phyloP scores from a whole-genome alignment of 306 rosid species.

The Delonix regia region DNA sequence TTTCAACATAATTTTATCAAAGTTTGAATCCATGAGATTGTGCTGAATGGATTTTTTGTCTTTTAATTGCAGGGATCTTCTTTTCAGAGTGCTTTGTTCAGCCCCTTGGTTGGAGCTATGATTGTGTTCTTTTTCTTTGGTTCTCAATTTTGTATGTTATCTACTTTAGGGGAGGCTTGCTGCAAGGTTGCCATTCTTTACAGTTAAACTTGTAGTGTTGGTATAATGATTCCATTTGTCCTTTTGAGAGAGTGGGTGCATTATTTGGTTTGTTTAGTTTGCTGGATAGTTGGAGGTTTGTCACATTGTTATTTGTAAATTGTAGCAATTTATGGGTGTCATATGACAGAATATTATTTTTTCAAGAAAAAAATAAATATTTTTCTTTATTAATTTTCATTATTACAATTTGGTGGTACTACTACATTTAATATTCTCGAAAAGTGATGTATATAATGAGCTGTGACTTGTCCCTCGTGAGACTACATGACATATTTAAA shows the following conservation, averaged over 20 bases:
- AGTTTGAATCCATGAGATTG: neutral
- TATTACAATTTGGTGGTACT: no score
- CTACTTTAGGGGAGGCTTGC: neutral
- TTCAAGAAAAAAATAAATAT: neutral
- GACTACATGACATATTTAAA: no score
- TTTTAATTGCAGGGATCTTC: conserved; percentile 25
- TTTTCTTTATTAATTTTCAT: neutral
- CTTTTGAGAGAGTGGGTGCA: neutral
- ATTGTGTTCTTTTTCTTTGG: neutral
- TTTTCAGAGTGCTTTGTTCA: conserved; percentile 10
- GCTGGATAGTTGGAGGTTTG: neutral
- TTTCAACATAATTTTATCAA: neutral
- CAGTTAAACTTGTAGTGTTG: neutral
- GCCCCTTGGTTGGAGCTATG: conserved; percentile 19
- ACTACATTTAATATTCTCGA: no score
- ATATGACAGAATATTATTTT: neutral
- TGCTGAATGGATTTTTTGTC: conserved; percentile 15
- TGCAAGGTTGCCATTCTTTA: conserved; percentile 16
- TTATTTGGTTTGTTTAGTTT: conserved; percentile 13
- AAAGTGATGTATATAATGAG: no score
- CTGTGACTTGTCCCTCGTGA: no score
- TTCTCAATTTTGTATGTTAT: neutral
- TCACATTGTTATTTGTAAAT: conserved; percentile 17
- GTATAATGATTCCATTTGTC: conserved; percentile 23
- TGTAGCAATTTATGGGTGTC: neutral